These are phyloP conservation scores for Neopestalotiopsis clavispora DNA, from an alignment of 2,329 filamentous ascomycete species.

Conservation along the genomic window DNA sequence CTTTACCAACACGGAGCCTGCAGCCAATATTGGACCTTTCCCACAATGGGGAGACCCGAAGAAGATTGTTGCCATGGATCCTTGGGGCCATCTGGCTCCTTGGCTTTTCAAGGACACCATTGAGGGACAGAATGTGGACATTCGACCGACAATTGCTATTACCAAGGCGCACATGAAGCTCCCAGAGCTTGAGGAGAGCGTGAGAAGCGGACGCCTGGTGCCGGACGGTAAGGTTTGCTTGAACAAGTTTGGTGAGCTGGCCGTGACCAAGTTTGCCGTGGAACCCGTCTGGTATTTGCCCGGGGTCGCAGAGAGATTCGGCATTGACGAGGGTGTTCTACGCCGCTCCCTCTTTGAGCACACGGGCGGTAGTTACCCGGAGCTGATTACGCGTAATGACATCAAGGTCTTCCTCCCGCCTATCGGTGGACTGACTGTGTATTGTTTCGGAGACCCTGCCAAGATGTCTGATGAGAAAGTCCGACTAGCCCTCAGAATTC, in stretches of 20 bases:
- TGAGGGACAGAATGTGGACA: slow-evolving; percentile 78
- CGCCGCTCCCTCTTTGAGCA: slow-evolving; percentile 91
- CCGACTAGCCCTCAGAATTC: slow-evolving; percentile 82
- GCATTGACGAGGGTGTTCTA: slow-evolving; percentile 88
- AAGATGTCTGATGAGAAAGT: slow-evolving; percentile 90
- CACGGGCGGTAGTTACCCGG: slow-evolving; percentile 93
- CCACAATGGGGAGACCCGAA: slow-evolving; percentile 86
- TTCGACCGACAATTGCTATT: slow-evolving; percentile 88
- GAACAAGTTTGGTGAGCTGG: slow-evolving; percentile 83
- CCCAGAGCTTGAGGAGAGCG: slow-evolving; percentile 91
- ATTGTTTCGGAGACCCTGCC: slow-evolving; percentile 93
- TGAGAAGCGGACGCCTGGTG: slow-evolving; percentile 75
- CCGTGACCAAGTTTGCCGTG: slow-evolving; percentile 95
- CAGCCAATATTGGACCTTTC: slow-evolving; percentile 86
- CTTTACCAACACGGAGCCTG: slow-evolving; percentile 85
- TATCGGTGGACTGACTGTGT: slow-evolving; percentile 93
- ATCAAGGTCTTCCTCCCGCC: slow-evolving; percentile 96
- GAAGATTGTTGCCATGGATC: slow-evolving; percentile 98
- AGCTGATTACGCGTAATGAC: slow-evolving; percentile 91
- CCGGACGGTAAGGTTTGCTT: slow-evolving; percentile 89
- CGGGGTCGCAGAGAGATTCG: slow-evolving; percentile 89
- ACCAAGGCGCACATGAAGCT: slow-evolving; percentile 95
- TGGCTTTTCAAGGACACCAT: slow-evolving; percentile 84
- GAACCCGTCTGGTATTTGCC: slow-evolving; percentile 92
- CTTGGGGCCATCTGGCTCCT: slow-evolving; percentile 84